These are phyloP conservation scores for Atkinsonella texensis DNA, from an alignment of 2,329 filamentous ascomycete species.

Conservation along the genomic window DNA sequence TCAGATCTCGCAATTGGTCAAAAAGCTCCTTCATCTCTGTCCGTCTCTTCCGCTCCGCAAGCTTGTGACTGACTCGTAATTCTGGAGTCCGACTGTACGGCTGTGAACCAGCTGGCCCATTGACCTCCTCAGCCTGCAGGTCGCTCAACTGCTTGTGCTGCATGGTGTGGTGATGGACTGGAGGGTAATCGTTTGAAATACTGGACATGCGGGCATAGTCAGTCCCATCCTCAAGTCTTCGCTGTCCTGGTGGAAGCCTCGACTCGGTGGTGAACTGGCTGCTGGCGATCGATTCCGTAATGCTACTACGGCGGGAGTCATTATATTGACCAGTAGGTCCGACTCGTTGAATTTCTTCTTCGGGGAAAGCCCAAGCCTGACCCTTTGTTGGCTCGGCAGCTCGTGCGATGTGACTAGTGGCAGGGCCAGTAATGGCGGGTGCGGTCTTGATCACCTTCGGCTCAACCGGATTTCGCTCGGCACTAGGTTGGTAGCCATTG, in stretches of 20 bases:
- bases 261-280: constrained; percentile 70
- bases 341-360: constrained; percentile 49
- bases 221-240: constrained; percentile 54
- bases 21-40: constrained; percentile 86
- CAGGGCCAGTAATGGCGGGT: constrained; percentile 64
- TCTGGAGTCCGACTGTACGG: constrained; percentile 78
- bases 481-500: constrained; percentile 50
- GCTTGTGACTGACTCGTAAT: constrained; percentile 70
- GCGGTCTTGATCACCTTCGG: constrained; percentile 50
- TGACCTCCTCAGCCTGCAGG: constrained; percentile 46
- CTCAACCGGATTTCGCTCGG: constrained; percentile 42
- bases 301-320: constrained; percentile 62
- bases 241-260: constrained; percentile 57
- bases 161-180: constrained; percentile 61
- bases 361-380: constrained; percentile 74
- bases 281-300: constrained; percentile 66
- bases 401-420: constrained; percentile 50
- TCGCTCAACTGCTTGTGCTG: constrained; percentile 62
- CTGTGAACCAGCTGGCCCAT: constrained; percentile 43
- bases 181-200: constrained; percentile 42
- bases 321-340: constrained; percentile 33
- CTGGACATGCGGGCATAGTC: constrained; percentile 37
- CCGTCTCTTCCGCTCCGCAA: constrained; percentile 70
- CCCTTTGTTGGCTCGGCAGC: constrained; percentile 72
- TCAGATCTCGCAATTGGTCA: constrained; percentile 64